Evolutionary conservation across 2,329 filamentous ascomycete species (phyloP).

Genomic region (Truncatella angustata): DNA sequence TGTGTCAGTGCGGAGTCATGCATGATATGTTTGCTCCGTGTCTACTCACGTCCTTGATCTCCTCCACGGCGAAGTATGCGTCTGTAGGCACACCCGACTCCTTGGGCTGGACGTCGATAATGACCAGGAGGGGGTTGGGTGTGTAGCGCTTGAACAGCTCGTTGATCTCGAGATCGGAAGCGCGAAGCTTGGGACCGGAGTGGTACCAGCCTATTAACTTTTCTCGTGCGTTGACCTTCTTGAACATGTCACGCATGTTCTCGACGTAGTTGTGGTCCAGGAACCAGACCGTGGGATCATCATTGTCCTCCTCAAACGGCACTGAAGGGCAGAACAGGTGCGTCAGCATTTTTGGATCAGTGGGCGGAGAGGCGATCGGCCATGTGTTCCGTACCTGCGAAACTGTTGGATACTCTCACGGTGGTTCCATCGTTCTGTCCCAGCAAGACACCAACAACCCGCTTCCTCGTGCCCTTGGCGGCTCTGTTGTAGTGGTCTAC

Average conservation of each 20-base stretch:
- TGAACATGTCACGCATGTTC: slow-evolving; percentile 99
- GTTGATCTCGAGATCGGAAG: slow-evolving; percentile 98
- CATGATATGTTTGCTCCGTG: background rate
- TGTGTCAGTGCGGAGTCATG: background rate
- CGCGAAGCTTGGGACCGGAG: slow-evolving; percentile 92
- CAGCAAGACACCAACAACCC: slow-evolving; percentile 91
- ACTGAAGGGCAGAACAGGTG: slow-evolving; percentile 51
- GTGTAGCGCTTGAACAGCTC: slow-evolving; percentile 99
- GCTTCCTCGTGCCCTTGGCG: slow-evolving; percentile 78
- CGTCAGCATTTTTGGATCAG: background rate
- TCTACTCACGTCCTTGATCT: slow-evolving; percentile 93
- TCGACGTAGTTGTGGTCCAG: slow-evolving; percentile 99
- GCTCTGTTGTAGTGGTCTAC: slow-evolving; percentile 98
- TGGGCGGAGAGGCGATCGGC: slow-evolving; percentile 13
- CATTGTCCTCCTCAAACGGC: slow-evolving; percentile 98
- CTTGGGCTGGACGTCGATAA: slow-evolving; percentile 97
- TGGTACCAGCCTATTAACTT: slow-evolving; percentile 99
- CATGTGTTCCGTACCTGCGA: slow-evolving; percentile 77
- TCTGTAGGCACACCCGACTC: slow-evolving; percentile 97
- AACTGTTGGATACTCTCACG: slow-evolving; percentile 97
- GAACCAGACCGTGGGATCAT: slow-evolving; percentile 98
- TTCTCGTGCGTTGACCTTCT: slow-evolving; percentile 98
- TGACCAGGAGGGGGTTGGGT: slow-evolving; percentile 91
- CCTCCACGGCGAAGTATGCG: slow-evolving; percentile 97
- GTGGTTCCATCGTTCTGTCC: slow-evolving; percentile 96